A percentile compares a stretch with the other conserved stretches of the same genome.
Conservation (phyloP, 2,329 filamentous ascomycete genomes). For the Achaetomium macrosporum region DNA sequence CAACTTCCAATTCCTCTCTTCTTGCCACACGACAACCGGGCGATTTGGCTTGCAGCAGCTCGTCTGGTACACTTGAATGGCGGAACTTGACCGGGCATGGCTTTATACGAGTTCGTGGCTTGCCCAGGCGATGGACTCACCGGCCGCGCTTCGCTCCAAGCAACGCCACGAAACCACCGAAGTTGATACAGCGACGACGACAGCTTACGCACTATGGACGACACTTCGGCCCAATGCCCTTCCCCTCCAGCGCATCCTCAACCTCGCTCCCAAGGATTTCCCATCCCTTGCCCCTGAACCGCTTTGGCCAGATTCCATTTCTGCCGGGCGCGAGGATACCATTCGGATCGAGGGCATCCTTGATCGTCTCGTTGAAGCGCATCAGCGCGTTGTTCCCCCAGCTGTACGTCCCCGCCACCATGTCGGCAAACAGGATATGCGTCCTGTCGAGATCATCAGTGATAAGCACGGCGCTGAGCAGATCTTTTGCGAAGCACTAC, state of each 20-base stretch:
- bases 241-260: slow-evolving; percentile 14
- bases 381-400: slow-evolving; percentile 38
- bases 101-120: neutral
- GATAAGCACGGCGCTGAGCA: too few species aligned
- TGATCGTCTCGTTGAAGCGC: slow-evolving; percentile 39
- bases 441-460: slow-evolving; percentile 26
- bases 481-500: too few species aligned
- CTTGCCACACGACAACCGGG: too few species aligned
- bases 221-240: slow-evolving; percentile 10
- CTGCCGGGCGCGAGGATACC: slow-evolving; percentile 32
- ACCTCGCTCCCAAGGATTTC: slow-evolving; percentile 22
- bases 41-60: too few species aligned
- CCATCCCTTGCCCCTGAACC: slow-evolving; percentile 29
- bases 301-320: slow-evolving; percentile 33
- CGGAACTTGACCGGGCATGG: too few species aligned
- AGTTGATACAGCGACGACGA: neutral
- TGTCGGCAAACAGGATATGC: slow-evolving; percentile 40
- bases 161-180: neutral
- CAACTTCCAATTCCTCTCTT: too few species aligned
- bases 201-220: neutral
- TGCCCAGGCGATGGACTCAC: too few species aligned
- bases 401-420: slow-evolving; percentile 40
- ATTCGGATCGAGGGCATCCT: slow-evolving; percentile 39
- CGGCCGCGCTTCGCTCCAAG: neutral
- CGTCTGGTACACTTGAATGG: too few species aligned